Conservation (phyloP, 2,329 filamentous ascomycete genomes). For the Cordyceps pruinosa region DNA sequence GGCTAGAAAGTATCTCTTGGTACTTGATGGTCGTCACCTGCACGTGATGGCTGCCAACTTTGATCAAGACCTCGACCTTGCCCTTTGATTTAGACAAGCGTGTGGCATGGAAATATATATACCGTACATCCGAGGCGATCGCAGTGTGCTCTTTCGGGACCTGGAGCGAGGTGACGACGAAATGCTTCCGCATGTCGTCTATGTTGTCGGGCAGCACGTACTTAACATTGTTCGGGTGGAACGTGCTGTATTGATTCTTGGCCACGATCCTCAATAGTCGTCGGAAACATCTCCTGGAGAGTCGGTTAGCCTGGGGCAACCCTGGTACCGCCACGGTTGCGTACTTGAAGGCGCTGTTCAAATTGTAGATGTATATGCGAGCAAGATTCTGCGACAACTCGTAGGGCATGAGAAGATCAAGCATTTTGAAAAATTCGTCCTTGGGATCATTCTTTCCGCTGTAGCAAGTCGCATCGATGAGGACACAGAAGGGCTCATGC, state of each 20-base stretch:
- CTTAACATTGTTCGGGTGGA: conserved; percentile 58
- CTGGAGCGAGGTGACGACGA: conserved; percentile 59
- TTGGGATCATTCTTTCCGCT: conserved; percentile 59
- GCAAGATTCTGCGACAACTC: conserved; percentile 54
- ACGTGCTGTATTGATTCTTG: conserved; percentile 52
- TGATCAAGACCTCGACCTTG: conserved; percentile 63
- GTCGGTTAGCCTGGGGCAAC: neutral
- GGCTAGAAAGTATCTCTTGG: conserved; percentile 58
- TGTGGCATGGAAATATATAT: conserved; percentile 58
- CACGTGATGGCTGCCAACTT: conserved; percentile 62
- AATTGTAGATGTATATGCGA: conserved; percentile 63
- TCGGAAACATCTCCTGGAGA: conserved; percentile 51
- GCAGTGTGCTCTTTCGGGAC: conserved; percentile 65
- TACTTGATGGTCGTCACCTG: conserved; percentile 64
- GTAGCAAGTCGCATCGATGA: conserved; percentile 65
- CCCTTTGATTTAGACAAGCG: conserved; percentile 61
- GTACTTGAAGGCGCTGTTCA: conserved; percentile 62
- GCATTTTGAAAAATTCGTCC: conserved; percentile 57
- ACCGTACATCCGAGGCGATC: conserved; percentile 59
- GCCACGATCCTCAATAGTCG: conserved; percentile 55
- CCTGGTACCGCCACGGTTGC: conserved; percentile 11
- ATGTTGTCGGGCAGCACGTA: conserved; percentile 60
- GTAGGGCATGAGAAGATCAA: conserved; percentile 55
- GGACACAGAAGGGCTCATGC: conserved; percentile 60
- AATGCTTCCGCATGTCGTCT: conserved; percentile 58